Evolutionary conservation across 2,329 filamentous ascomycete species (phyloP).

Genomic region (Paracorniculantispora psalliotae): DNA sequence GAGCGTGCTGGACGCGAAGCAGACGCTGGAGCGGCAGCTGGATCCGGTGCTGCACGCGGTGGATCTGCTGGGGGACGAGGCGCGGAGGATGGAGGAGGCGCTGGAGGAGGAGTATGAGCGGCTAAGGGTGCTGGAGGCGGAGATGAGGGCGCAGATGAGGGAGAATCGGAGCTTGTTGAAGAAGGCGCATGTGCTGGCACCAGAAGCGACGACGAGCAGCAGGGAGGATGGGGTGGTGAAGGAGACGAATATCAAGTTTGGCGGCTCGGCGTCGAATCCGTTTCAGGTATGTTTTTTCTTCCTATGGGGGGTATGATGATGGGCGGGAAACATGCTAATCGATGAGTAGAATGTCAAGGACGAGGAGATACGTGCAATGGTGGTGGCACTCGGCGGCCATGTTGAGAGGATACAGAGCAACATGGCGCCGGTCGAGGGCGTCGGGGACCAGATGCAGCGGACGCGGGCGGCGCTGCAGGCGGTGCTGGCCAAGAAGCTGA

Average conservation of each 20-base stretch:
- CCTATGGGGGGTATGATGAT: too few relatives aligned
- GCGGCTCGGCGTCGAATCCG: slow-evolving; percentile 13
- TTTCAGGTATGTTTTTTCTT: slow-evolving; percentile 28
- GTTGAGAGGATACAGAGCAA: slow-evolving; percentile 54
- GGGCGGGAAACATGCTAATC: too few relatives aligned
- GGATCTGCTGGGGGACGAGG: slow-evolving; percentile 54
- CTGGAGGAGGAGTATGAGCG: slow-evolving; percentile 51
- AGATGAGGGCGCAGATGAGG: slow-evolving; percentile 50
- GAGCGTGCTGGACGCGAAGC: slow-evolving; percentile 55
- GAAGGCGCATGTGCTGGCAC: slow-evolving; percentile 47
- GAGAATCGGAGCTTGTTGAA: slow-evolving; percentile 45
- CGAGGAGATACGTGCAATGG: slow-evolving; percentile 40
- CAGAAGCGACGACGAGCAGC: slow-evolving; percentile 25
- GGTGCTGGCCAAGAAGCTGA: slow-evolving; percentile 42
- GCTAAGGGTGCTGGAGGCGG: slow-evolving; percentile 47
- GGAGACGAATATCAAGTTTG: slow-evolving; percentile 17
- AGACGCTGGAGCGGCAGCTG: slow-evolving; percentile 52
- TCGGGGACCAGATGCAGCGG: slow-evolving; percentile 43
- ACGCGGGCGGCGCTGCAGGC: slow-evolving; percentile 46
- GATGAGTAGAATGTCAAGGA: slow-evolving; percentile 36
- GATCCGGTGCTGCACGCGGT: slow-evolving; percentile 60
- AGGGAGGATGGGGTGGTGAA: not conserved
- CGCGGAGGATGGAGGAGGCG: slow-evolving; percentile 49
- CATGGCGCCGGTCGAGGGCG: slow-evolving; percentile 47
- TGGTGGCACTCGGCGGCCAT: slow-evolving; percentile 47